A percentile compares a stretch with the other conserved stretches of the same genome.
These are phyloP conservation scores for Lodderomyces oxycetoniae DNA, from an alignment of 1,139 yeast genomes.

Conservation along the genomic window DNA sequence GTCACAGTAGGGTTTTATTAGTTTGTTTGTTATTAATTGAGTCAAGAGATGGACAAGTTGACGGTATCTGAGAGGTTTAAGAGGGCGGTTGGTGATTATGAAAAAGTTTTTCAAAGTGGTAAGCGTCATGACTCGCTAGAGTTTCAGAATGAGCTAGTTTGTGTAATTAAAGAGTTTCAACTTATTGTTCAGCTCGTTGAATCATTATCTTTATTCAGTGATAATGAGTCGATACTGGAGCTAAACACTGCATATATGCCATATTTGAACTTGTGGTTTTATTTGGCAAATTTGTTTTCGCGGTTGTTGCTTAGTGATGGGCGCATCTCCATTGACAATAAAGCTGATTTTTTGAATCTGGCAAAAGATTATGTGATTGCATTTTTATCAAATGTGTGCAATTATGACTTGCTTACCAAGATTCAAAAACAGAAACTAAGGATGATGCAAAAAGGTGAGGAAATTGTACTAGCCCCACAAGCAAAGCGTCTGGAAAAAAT, in stretches of 20 bases:
- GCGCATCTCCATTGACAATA: conserved; percentile 18
- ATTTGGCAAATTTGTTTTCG: conserved; percentile 39
- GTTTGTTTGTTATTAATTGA: too few species aligned
- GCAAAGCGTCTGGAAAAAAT: conserved; percentile 68
- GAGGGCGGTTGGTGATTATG: conserved; percentile 12
- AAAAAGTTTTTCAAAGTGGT: conserved; percentile 8
- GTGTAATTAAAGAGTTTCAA: conserved; percentile 25
- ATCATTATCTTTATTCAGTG: conserved; percentile 49
- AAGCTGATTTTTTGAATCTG: conserved; percentile 37
- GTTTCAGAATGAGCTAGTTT: conserved; percentile 22
- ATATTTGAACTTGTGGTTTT: conserved; percentile 48
- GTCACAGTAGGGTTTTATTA: conserved; percentile 1
- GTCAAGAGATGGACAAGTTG: conserved; percentile 13
- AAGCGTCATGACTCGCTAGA: conserved; percentile 24
- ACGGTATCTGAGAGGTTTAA: conserved; percentile 22
- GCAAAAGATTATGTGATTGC: conserved; percentile 41
- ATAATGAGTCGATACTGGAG: conserved; percentile 57
- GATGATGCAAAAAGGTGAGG: conserved; percentile 35
- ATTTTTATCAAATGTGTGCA: conserved; percentile 37
- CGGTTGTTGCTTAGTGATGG: conserved; percentile 9
- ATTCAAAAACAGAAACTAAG: conserved; percentile 37
- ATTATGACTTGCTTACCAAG: conserved; percentile 38
- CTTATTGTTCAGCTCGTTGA: conserved; percentile 24
- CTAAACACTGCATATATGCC: conserved; percentile 52
- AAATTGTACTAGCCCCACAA: conserved; percentile 39